phyloP scores from a whole-genome alignment of 345 rosid species.

The Pistacia integerrima region DNA sequence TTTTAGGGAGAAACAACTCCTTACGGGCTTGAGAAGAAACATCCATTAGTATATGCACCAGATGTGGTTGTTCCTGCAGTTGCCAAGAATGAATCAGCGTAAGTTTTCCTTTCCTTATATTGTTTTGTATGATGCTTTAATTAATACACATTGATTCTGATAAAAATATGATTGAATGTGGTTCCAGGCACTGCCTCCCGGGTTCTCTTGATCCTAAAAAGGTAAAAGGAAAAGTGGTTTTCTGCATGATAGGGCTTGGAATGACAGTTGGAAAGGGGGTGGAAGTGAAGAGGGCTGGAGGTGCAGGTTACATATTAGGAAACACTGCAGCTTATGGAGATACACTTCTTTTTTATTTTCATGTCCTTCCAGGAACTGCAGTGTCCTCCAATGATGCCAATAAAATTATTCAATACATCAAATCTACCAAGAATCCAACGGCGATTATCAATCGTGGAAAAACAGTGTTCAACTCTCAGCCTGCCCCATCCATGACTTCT shows the following conservation, averaged over 20 bases:
- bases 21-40: constrained; percentile 35
- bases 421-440: constrained; percentile 50
- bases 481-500: constrained; percentile 71
- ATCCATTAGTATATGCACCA: constrained; percentile 67
- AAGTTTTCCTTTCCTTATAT: not conserved
- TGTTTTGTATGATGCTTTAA: not conserved
- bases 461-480: constrained; percentile 43
- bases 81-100: constrained; percentile 47
- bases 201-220: constrained; percentile 54
- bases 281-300: constrained; percentile 86
- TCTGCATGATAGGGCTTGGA: constrained; percentile 72
- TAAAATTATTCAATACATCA: constrained; percentile 55
- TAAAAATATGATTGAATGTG: not conserved
- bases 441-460: constrained; percentile 48
- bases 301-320: constrained; percentile 70
- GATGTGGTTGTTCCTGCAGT: constrained; percentile 52
- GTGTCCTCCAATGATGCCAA: constrained; percentile 34
- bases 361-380: constrained; percentile 60
- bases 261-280: constrained; percentile 58
- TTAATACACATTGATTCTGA: not conserved
- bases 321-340: constrained; percentile 40
- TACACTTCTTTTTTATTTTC: constrained; percentile 40
- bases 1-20: constrained; percentile 69
- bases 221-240: constrained; percentile 78
- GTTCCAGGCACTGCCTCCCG: constrained; percentile 69